Base-by-base conservation (phyloP, 2,329 filamentous ascomycete genomes). In the Fusarium agapanthi region DNA sequence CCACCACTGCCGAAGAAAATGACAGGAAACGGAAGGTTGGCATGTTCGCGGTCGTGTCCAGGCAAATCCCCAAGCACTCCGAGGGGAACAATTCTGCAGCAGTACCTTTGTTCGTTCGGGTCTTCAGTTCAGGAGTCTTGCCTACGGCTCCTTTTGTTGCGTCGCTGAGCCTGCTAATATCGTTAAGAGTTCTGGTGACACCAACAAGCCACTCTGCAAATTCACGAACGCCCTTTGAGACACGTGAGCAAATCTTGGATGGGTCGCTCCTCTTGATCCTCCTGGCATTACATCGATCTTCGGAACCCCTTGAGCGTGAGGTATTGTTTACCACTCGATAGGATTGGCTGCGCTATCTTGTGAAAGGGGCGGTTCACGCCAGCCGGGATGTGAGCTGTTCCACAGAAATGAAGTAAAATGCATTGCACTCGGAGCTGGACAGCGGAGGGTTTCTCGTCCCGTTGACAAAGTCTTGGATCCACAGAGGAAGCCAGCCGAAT, bases 41-140 rank as follows among this genome's bases (percentile, higher is more conserved):
- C 86, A 79, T 98, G 95, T 75, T 99, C 95, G 61, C 95, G 90
- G 80, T 99, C 96, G 79, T 98, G 92, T 13, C 95, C 95, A 20
- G 99, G 88, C 73, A 99, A 88, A 80, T 99, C 96, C 83, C 98
- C 8, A 35, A 18, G 34, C 34, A 35, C 34, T 16, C 18, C 3
- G 99, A 86, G 7, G 97, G 96, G 75, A 99, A 98, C 1, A 96
- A 95, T 72, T 98, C 96, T 4, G 94, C 89, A 48, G 88, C 90
- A 34, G 88, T 87, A 72, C 90, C 90, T 65, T 90, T 89, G 58
- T 84, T 82, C 28, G 86, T 78, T 66, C 89, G 88, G 75, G 84
- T 86, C 85, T 86, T 92, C 69, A 83, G 81, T 75, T 88, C 90
- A 47, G 84, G 88, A 13, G 87, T 83, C 81, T 95, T 97, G 38